Evolutionary conservation across 1,139 yeast genomes (phyloP), one percentile per base, ranked within the genome.

Genomic region (Protomyces inundatus): DNA sequence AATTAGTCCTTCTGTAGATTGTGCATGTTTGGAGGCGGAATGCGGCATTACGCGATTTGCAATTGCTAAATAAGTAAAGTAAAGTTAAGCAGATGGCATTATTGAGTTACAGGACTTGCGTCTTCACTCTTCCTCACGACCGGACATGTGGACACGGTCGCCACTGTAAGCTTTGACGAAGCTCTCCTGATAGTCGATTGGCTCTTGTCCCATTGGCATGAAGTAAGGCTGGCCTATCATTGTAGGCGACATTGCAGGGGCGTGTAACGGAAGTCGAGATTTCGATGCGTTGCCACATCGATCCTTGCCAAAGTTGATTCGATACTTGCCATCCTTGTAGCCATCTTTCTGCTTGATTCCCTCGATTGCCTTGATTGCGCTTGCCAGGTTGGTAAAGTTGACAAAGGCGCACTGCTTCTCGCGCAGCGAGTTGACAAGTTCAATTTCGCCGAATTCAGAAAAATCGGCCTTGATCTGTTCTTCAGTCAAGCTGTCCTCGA

Each of bases 341-440:
- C 59, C 56, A 3, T 77, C 77, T 67, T 80, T 79, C 54, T 78
- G 77, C 68, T 83, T 83, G 68, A 85, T 82, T 68, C 84, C 84
- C 64, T 84, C 85, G 69, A 91, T 87, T 2, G 96, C 97, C 66
- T 86, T 83, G 70, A 91, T 88, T 4, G 97, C 96, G 71, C 87
- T 86, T 60, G 87, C 83, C 70, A 93, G 89, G 73, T 89, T 87
- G 54, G 95, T 88, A 73, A 90, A 93, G 74, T 93, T 93, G 66
- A 93, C 86, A 75, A 93, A 93, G 3, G 96, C 97, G 78, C 98
- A 91, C 68, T 86, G 86, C 69, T 88, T 90, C 72, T 89, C 95
- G 30, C 81, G 79, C 68, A 93, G 80, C 71, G 86, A 88, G 73
- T 93, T 91, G 72, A 93, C 88, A 76, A 91, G 98, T 76, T 93